Base-by-base conservation (phyloP, 768 basidiomycete genomes). In the Russula vinacea region DNA sequence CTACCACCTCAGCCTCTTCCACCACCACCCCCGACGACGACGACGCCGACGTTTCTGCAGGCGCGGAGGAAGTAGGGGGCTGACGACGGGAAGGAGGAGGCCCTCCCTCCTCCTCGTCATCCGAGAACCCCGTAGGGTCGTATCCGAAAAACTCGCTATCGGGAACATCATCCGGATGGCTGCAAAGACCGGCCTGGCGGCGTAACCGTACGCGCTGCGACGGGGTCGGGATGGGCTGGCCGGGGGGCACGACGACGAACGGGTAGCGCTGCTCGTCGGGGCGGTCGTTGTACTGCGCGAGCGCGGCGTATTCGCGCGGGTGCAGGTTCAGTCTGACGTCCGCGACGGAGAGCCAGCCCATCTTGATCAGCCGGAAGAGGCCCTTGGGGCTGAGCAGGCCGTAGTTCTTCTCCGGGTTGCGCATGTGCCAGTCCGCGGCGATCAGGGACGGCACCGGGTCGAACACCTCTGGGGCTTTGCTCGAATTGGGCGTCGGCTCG, bases 401-500 rank as follows among this genome's bases (percentile, higher is more conserved):
- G 42, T 33, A 50, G 22, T 54, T 51, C 45, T 56, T 54, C 26
- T 45, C 22, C 5, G 64, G 45, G 6, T 68, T 62, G n/a, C 73
- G 73, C 52, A 75, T 66, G 65, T 72, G 69, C 65, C 67, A 65
- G 67, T 74, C 72, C 62, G 73, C 67, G 22, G 62, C 56, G 50
- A 70, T 51, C 29, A 75, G 70, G 3, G 67, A 58, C 3, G 68
- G 62, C 8, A 68, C 26, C 1, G 73, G 71, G 47, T 68, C 62
- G n/a, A 71, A 74, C 2, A 70, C 6, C 57, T 72, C 74, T 22
- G 71, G 70, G 0, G 62, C 68, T 11, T 64, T 66, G n/a, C 53
- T 37, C 42, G 62, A 56, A 26, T 32, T 45, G 1, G 42, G 26
- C 17, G 62, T 56, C 1, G 54, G 61, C 62, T 72, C 72, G 63